A percentile compares a stretch with the other conserved stretches of the same genome.
Evolutionary conservation across 345 rosid species (phyloP).

Genomic region (Populus davidiana): DNA sequence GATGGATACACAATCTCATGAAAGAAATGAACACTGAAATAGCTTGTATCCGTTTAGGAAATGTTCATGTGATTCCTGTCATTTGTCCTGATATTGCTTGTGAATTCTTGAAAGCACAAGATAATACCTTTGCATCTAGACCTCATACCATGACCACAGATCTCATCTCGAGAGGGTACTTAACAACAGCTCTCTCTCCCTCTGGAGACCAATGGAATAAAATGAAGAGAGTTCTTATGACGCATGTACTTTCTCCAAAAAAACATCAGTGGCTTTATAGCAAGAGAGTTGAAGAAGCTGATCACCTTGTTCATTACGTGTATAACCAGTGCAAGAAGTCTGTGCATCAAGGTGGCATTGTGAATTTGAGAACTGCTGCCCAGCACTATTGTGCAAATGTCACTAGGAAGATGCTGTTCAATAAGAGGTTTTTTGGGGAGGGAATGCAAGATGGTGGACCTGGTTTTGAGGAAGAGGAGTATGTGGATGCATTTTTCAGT

Average conservation of each 20-base stretch:
- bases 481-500: conserved; percentile 44
- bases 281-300: conserved; percentile 42
- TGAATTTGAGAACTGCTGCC: conserved; percentile 11
- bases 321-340: conserved; percentile 22
- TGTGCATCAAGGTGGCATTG: neutral
- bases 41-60: conserved; percentile 40
- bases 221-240: conserved; percentile 37
- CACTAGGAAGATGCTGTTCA: conserved; percentile 21
- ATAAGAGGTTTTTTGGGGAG: conserved; percentile 23
- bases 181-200: conserved; percentile 31
- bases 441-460: conserved; percentile 25
- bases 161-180: conserved; percentile 27
- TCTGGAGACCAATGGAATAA: conserved; percentile 48
- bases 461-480: conserved; percentile 25
- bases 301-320: conserved; percentile 35
- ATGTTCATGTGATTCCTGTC: conserved; percentile 37
- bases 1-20: conserved; percentile 43
- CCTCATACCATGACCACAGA: conserved; percentile 30
- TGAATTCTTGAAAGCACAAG: conserved; percentile 39
- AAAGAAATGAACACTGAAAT: conserved; percentile 32
- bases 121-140: conserved; percentile 38
- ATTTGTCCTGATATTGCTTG: conserved; percentile 36
- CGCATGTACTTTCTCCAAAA: conserved; percentile 19
- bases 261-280: conserved; percentile 13
- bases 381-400: conserved; percentile 27